These are phyloP conservation scores for Hygrocybe punicea DNA, from an alignment of 768 basidiomycete species.

Conservation along the genomic window DNA sequence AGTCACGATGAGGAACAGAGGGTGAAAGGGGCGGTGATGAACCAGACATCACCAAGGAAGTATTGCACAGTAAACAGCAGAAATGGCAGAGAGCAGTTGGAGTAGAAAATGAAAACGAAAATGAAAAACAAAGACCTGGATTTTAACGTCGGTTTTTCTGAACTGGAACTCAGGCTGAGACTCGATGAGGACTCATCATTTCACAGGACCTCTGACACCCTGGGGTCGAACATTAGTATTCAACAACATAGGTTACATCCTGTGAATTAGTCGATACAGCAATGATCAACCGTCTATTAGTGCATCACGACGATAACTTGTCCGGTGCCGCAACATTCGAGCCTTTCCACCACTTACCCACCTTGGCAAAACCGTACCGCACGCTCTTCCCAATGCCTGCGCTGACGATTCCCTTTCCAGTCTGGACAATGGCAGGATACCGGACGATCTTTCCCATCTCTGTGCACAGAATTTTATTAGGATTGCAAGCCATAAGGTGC, in stretches of 20 bases:
- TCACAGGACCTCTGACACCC: no score
- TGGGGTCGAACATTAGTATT: no score
- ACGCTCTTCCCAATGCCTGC: constrained; percentile 78
- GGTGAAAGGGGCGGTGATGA: constrained; percentile 22
- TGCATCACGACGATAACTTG: no score
- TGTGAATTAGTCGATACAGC: no score
- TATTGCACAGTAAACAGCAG: not conserved
- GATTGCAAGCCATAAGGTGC: not conserved
- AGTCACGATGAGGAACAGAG: constrained; percentile 21
- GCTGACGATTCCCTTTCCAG: constrained; percentile 80
- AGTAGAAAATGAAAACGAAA: constrained; percentile 1
- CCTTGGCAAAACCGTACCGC: constrained; percentile 70
- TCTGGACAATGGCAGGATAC: constrained; percentile 79
- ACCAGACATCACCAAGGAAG: not conserved
- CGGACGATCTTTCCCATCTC: constrained; percentile 78
- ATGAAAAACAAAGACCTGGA: not conserved
- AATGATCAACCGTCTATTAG: no score
- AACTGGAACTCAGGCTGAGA: no score
- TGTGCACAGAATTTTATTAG: constrained; percentile 24
- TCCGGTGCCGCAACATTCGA: no score
- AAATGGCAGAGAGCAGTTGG: not conserved
- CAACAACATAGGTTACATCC: no score
- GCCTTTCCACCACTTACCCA: constrained; percentile 78
- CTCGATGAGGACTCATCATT: no score
- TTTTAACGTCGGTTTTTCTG: no score